A percentile compares a stretch with the other conserved stretches of the same genome.
phyloP scores from a whole-genome alignment of 129 eudicot genomes.

The Pittosporum tobira region DNA sequence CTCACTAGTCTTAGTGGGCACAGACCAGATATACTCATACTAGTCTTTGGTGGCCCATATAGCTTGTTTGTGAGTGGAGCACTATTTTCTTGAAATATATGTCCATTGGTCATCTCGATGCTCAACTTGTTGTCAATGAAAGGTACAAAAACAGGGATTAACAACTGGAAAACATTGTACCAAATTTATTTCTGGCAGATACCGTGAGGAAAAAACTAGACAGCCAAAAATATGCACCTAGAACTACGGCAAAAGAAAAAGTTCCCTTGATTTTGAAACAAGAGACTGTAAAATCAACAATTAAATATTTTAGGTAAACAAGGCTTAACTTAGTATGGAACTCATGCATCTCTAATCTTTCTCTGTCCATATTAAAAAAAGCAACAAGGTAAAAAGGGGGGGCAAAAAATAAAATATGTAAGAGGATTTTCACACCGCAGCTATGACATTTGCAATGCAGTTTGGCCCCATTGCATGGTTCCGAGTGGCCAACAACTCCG shows the following conservation, averaged over 20 bases:
- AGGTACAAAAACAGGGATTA: neutral
- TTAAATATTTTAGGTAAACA: too few species aligned
- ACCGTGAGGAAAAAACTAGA: neutral
- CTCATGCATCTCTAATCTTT: neutral
- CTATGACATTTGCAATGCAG: constrained; percentile 67
- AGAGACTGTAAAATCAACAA: neutral
- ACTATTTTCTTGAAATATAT: too few species aligned
- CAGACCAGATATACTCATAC: too few species aligned
- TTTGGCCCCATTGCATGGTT: constrained; percentile 56
- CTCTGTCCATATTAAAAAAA: neutral
- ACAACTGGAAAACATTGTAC: neutral
- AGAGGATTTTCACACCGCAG: constrained; percentile 40
- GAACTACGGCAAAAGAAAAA: neutral
- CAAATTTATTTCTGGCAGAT: neutral
- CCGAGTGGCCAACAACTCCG: constrained; percentile 90
- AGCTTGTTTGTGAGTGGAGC: too few species aligned
- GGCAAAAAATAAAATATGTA: neutral
- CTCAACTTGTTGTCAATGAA: neutral
- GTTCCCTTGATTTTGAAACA: neutral
- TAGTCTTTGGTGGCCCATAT: too few species aligned
- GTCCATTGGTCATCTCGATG: too few species aligned
- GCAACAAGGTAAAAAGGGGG: neutral
- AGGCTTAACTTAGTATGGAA: too few species aligned
- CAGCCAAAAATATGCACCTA: neutral
- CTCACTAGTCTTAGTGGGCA: too few species aligned